Percentiles rank a stretch among this genome's conserved stretches.
Conservation (phyloP, 1,284 basidiomycete species). For the Phellinidium pouzarii region DNA sequence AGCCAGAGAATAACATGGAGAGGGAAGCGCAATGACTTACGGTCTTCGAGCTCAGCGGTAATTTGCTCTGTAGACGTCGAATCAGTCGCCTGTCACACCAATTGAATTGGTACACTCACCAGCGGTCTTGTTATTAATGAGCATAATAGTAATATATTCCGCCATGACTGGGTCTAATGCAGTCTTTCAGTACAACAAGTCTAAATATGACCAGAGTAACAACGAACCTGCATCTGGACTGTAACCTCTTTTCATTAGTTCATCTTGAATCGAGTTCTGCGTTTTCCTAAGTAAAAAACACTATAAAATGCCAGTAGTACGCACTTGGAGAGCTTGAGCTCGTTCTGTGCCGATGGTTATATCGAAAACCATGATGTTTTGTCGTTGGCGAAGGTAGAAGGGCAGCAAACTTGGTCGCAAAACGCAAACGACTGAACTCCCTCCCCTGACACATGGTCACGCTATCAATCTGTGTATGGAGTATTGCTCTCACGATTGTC, state of each 20-base stretch:
- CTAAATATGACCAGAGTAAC: constrained; percentile 12
- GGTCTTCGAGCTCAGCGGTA: constrained; percentile 71
- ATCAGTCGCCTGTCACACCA: background rate
- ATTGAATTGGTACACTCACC: constrained; percentile 34
- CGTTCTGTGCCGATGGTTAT: constrained; percentile 74
- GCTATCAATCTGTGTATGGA: background rate
- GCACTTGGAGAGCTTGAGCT: constrained; percentile 63
- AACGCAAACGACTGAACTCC: background rate
- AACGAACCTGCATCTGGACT: constrained; percentile 68
- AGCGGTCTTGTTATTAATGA: constrained; percentile 82
- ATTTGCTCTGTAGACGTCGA: constrained; percentile 58
- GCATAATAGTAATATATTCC: constrained; percentile 88
- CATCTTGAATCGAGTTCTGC: constrained; percentile 75
- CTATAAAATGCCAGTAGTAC: constrained; percentile 20
- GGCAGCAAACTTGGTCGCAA: background rate
- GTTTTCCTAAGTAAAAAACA: constrained; percentile 13
- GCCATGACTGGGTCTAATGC: constrained; percentile 77
- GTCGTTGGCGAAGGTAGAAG: constrained; percentile 8
- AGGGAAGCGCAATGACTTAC: constrained; percentile 40
- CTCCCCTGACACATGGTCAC: background rate
- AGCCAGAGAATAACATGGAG: constrained; percentile 17
- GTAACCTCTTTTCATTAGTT: constrained; percentile 70
- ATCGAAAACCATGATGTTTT: constrained; percentile 58
- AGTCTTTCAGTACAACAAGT: constrained; percentile 1
- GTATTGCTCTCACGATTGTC: background rate